Evolutionary conservation across 1,139 yeast species (phyloP).

Genomic region (Meyerozyma athensensis): DNA sequence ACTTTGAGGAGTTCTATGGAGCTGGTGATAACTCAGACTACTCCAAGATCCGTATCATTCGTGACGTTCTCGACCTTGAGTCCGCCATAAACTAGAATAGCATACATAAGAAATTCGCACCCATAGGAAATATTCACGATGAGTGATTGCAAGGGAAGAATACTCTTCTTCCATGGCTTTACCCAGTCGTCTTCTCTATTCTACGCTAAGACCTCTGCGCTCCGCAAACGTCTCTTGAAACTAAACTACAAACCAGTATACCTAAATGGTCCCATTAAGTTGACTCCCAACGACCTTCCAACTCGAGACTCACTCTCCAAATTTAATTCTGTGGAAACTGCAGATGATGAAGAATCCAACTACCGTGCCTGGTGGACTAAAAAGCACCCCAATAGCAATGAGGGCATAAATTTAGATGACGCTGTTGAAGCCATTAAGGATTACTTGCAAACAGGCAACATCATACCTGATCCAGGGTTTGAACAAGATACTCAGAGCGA

Average conservation of each 20-base stretch:
- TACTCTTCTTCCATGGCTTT: conserved; percentile 42
- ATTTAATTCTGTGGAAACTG: conserved; percentile 27
- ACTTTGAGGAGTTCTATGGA: conserved; percentile 34
- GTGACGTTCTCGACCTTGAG: conserved; percentile 28
- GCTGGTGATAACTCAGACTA: conserved; percentile 23
- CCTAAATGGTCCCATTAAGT: conserved; percentile 67
- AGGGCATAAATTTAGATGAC: conserved; percentile 21
- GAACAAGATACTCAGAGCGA: conserved; percentile 18
- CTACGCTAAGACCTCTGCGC: conserved; percentile 44
- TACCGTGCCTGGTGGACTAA: conserved; percentile 43
- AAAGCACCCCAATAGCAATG: conserved; percentile 16
- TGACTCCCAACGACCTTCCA: conserved; percentile 68
- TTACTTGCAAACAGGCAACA: conserved; percentile 28
- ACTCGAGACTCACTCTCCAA: conserved; percentile 42
- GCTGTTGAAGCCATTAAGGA: conserved; percentile 28
- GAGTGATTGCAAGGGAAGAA: conserved; percentile 14
- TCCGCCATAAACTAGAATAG: background rate
- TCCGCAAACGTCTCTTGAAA: conserved; percentile 34
- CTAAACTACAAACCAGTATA: conserved; percentile 60
- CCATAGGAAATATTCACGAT: background rate
- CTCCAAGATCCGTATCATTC: conserved; percentile 28
- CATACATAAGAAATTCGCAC: conserved; percentile 1
- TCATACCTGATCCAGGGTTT: conserved; percentile 16
- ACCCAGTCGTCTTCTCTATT: conserved; percentile 42
- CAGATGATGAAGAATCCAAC: conserved; percentile 36